Base-by-base conservation (phyloP, 2,329 filamentous ascomycete genomes). In the Talaromyces amestolkiae region DNA sequence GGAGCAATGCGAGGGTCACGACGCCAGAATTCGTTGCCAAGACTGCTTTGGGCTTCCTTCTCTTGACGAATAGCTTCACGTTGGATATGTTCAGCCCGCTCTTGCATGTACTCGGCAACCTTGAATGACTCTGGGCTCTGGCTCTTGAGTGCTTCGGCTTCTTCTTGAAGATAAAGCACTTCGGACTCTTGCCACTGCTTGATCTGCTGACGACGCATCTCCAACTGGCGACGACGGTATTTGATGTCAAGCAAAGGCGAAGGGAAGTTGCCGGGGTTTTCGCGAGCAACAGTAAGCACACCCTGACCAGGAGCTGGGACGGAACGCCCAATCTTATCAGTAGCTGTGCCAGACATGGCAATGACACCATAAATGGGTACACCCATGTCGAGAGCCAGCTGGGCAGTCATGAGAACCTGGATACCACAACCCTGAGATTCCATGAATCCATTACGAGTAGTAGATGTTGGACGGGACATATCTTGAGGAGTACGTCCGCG, bases 1-100 rank as follows among this genome's bases (percentile, higher is more conserved):
- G 96, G 95, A 75, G 95, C 94, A 75, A 99, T 99, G 74, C 88
- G 89, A 51, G 92, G 84, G 77, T 99, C 94, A 74, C 92, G 89
- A 85, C 95, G 97, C 95, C 96, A 99, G 87, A 99, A 99, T 81
- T 91, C 93, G 85, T 99, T 99, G 76, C 96, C 95, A 72, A 97
- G 87, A 81, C 92, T 96, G 80, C 89, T 89, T 68, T 97, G 87
- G 19, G 94, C 92, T 70, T 98, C 94, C 82, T 93, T 96, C 81
- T 94, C 92, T 79, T 99, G 94, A 70, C 95, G 88, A 70, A 86
- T 84, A 61, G 94, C 93, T 80, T 99, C 92, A 22, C 85, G 90
- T 78, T 96, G 91, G 72, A 98, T 94, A 78, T 98, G 94, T 63
- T 85, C 80, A 49, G 91, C 89, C 69, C 95, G 92, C 72, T 97